These are phyloP conservation scores for Wickerhamomyces strasburgensis DNA, from an alignment of 805 yeast species.

Conservation along the genomic window DNA sequence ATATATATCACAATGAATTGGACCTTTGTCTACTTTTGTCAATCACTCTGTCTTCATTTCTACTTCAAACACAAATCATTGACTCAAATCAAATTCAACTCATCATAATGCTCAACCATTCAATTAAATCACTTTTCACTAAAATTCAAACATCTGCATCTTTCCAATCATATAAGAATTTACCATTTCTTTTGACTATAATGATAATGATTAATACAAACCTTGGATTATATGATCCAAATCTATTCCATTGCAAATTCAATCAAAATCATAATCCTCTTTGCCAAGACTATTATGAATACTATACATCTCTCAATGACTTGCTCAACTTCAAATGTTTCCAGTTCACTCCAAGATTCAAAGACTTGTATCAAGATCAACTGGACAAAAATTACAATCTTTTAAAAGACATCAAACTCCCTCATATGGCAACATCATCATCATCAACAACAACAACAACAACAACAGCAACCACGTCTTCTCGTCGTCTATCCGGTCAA, in stretches of 20 bases:
- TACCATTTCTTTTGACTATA: slow-evolving; percentile 7
- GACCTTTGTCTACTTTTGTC: slow-evolving; percentile 8
- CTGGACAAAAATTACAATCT: slow-evolving; percentile 19
- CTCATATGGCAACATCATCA: background rate
- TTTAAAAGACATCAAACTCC: slow-evolving; percentile 6
- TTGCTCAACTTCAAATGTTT: slow-evolving; percentile 13
- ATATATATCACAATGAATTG: slow-evolving; percentile 4
- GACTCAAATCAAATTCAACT: too few species aligned
- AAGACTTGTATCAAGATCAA: slow-evolving; percentile 18
- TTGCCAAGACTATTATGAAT: slow-evolving; percentile 13
- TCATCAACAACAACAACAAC: background rate
- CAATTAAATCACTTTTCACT: too few species aligned
- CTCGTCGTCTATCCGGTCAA: too few species aligned
- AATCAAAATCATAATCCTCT: slow-evolving; percentile 3
- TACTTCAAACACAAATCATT: too few species aligned
- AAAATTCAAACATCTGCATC: too few species aligned
- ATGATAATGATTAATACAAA: slow-evolving; percentile 17
- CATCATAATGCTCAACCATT: too few species aligned
- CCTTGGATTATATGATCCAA: slow-evolving; percentile 13
- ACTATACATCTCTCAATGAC: slow-evolving; percentile 12
- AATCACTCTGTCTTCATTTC: too few species aligned
- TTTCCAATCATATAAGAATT: slow-evolving; percentile 3
- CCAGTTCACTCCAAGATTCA: slow-evolving; percentile 11
- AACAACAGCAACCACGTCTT: too few species aligned
- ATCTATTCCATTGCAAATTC: slow-evolving; percentile 9